Evolutionary conservation across 768 basidiomycete genomes (phyloP).

Genomic region (Tephrocybe sp.): DNA sequence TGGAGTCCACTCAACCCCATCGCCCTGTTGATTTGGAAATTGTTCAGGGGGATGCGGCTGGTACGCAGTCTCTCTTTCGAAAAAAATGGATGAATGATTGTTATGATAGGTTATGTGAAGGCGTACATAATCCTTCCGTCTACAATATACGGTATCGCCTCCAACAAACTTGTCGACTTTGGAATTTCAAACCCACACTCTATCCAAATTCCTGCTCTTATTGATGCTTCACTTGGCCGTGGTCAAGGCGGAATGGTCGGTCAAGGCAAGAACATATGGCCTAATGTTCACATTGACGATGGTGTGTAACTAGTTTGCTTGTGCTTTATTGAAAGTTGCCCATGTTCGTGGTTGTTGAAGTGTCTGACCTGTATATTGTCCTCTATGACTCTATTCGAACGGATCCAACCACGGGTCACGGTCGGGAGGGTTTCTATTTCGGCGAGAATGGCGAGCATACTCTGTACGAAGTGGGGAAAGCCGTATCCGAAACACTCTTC

Average conservation of each 20-base stretch:
- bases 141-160: conserved; percentile 61
- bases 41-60: conserved; percentile 47
- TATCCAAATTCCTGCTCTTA: conserved; percentile 48
- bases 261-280: conserved; percentile 59
- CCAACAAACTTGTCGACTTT: conserved; percentile 43
- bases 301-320: conserved; percentile 35
- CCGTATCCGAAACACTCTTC: conserved; percentile 38
- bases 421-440: conserved; percentile 55
- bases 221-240: conserved; percentile 44
- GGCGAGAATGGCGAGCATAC: conserved; percentile 50
- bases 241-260: conserved; percentile 56
- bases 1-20: conserved; percentile 47
- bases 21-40: conserved; percentile 49
- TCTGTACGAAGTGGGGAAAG: conserved; percentile 39
- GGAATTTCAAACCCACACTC: conserved; percentile 57
- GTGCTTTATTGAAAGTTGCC: not conserved
- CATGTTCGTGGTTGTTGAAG: conserved; percentile 22
- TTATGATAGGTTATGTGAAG: conserved; percentile 43
- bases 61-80: conserved; percentile 21
- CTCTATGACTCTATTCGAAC: conserved; percentile 39
- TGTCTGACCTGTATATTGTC: conserved; percentile 26
- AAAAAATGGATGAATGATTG: not conserved
- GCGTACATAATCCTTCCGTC: conserved; percentile 52
- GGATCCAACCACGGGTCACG: conserved; percentile 35
- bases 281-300: conserved; percentile 54